These are phyloP conservation scores for Botrytis squamosa DNA, from an alignment of 2,329 filamentous ascomycete genomes.

Conservation along the genomic window DNA sequence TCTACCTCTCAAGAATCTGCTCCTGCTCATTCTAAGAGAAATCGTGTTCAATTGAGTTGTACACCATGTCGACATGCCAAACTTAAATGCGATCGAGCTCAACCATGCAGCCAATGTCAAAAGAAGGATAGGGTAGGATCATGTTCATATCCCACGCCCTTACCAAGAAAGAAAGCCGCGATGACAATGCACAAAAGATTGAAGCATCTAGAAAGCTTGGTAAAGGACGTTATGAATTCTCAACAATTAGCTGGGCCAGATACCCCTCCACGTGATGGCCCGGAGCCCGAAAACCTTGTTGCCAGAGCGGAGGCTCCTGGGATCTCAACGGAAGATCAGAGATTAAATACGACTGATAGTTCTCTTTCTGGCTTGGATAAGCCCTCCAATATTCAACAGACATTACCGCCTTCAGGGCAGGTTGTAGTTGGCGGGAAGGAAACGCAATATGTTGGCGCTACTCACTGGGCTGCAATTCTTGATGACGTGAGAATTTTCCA, in stretches of 20 bases:
- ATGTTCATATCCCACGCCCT: constrained; percentile 52
- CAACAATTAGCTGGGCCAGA: constrained; percentile 18
- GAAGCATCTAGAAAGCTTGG: constrained; percentile 56
- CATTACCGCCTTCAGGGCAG: constrained; percentile 38
- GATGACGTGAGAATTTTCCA: constrained; percentile 50
- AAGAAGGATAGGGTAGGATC: constrained; percentile 48
- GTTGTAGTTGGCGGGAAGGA: constrained; percentile 46
- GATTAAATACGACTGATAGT: not conserved
- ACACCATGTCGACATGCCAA: constrained; percentile 29
- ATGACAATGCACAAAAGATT: constrained; percentile 55
- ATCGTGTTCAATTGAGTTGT: constrained; percentile 25
- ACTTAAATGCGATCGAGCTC: constrained; percentile 51
- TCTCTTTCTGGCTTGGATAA: not conserved
- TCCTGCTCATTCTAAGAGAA: constrained; percentile 18
- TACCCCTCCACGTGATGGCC: constrained; percentile 1
- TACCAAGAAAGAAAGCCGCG: constrained; percentile 36
- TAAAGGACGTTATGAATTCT: constrained; percentile 52
- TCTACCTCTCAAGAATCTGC: not conserved
- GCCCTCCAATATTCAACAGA: not conserved
- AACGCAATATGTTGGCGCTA: constrained; percentile 57
- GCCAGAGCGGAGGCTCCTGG: not conserved
- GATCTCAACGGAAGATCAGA: not conserved
- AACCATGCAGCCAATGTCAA: constrained; percentile 52
- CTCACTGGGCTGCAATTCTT: constrained; percentile 59
- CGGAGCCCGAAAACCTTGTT: not conserved